Evolutionary conservation across 768 basidiomycete genomes (phyloP), one percentile per base, ranked within the genome.

Genomic region (Filobasidium floriforme): DNA sequence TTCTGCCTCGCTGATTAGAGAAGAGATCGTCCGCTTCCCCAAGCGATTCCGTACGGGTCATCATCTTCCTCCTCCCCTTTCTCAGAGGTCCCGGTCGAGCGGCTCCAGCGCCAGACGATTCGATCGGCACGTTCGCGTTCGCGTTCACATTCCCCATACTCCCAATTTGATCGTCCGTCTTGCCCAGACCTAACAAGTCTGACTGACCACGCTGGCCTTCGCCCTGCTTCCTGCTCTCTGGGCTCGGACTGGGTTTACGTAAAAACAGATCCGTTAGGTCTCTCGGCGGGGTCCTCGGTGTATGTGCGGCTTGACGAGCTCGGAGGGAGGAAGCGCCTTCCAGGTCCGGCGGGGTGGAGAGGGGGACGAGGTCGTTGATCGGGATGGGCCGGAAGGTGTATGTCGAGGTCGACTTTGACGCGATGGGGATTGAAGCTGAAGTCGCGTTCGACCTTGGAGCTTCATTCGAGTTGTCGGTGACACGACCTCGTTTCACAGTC

Each of bases 31-130:
- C 54, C n/a, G 7, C 5, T 15, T 57, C 54, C 54, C 54, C 54
- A 15, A 57, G 26, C 24, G 54, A 57, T 28, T 57, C 54, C 15
- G 54, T 57, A 22, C 54, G 19, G 54, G 54, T 57, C 54, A 57
- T 57, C 54, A 57, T 57, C 54, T 28, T 24, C 29, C 54, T 57
- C 54, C 54, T 49, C n/a, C 54, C 54, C 54, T 57, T 57, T 57
- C 54, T 57, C 54, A 57, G 24, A 4, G 32, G 32, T 37, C 32
- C 32, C 32, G 32, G 3, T 37, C 32, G 32, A 37, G 32, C 32
- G 4, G 9, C 32, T 37, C 32, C 32, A 37, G 9, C 3, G 4
- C 32, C 32, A 37, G 32, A 37, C 32, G 32, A 37, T 37, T 37
- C 32, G 32, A 9, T 9, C 32, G 32, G 3, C 3, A 37, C 32